Evolutionary conservation across 257 asterid genomes (phyloP).

Genomic region (Ocimum tenuiflorum): DNA sequence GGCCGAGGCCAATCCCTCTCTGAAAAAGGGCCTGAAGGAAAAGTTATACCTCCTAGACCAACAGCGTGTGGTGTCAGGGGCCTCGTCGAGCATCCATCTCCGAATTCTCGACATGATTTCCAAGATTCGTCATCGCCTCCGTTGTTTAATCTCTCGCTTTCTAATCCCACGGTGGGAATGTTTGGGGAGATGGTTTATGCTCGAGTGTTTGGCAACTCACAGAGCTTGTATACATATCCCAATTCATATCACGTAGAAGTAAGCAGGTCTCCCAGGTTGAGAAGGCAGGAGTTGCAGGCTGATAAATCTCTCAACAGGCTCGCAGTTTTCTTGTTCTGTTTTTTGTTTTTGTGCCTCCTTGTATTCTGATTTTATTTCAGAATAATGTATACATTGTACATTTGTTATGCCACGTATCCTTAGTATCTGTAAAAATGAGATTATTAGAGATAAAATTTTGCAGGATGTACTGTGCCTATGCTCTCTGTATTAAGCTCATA

Average conservation of each 20-base stretch:
- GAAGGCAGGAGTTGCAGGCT: conserved; percentile 65
- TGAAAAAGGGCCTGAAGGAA: conserved; percentile 31
- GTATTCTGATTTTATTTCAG: conserved; percentile 35
- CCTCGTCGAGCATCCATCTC: conserved; percentile 18
- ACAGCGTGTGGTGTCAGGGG: conserved; percentile 38
- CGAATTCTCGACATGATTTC: conserved; percentile 11
- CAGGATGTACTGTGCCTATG: no score
- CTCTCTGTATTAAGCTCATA: no score
- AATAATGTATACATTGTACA: conserved; percentile 13
- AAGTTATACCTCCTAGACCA: conserved; percentile 68
- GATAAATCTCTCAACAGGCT: conserved; percentile 60
- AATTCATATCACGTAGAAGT: conserved; percentile 54
- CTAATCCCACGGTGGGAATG: conserved; percentile 44
- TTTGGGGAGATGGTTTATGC: conserved; percentile 77
- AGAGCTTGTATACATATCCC: conserved; percentile 46
- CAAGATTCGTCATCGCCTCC: conserved; percentile 20
- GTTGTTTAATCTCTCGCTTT: conserved; percentile 10
- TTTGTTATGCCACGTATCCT: background rate
- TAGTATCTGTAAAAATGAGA: no score
- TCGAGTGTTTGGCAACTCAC: conserved; percentile 62
- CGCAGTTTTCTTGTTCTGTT: conserved; percentile 54
- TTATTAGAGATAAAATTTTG: background rate
- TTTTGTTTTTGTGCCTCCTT: conserved; percentile 50
- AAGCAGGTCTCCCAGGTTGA: conserved; percentile 44
- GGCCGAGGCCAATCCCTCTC: conserved; percentile 50